Base-by-base conservation (phyloP, 176 grass and related monocot genomes). In the Zizania latifolia region DNA sequence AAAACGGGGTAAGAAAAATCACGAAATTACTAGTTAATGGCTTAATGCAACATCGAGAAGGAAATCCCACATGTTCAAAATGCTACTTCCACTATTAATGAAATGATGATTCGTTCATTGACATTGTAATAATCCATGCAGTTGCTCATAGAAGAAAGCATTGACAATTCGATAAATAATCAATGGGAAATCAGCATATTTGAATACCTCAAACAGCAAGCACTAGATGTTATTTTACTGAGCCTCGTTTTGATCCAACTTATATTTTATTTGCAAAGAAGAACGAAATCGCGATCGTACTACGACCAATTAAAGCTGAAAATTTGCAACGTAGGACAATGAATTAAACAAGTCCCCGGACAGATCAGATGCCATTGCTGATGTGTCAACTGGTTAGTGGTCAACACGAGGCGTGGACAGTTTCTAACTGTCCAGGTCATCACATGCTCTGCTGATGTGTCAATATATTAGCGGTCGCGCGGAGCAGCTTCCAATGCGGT, bases 371-470 rank as follows among this genome's bases (percentile, higher is more conserved):
- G 12, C 2, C 2, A 41, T 9, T 68, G 54, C 54, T 75, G n/a
- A 32, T 79, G 71, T 80, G 69, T 60, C 76, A 67, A 80, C 80
- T 46, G 27, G 78, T 72, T 28, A 64, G 5, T 45, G 45, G 64
- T 37, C 39, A 24, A 44, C 39, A 59, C 4, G 28, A 21, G 34
- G 43, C 15, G 2, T 40, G 39, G 19, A 14, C 9, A n/a, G 7
- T 32, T 71, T 33, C 36, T 0, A 72, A 62, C 34, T 17, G 21
- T 82, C 79, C 24, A 31, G 44, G 35, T 82, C 59, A 82, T 57
- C 60, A 24, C 35, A n/a, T 57, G 46, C 5, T 22, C 8, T 12
- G 80, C 70, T 74, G 70, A 74, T 33, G 80, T 82, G 80, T 82
- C 80, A 74, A 74, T 74, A 65, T 57, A 65, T 57, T 73, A 82